phyloP scores from a whole-genome alignment of 345 rosid genomes.

The Eucalyptus sp. region DNA sequence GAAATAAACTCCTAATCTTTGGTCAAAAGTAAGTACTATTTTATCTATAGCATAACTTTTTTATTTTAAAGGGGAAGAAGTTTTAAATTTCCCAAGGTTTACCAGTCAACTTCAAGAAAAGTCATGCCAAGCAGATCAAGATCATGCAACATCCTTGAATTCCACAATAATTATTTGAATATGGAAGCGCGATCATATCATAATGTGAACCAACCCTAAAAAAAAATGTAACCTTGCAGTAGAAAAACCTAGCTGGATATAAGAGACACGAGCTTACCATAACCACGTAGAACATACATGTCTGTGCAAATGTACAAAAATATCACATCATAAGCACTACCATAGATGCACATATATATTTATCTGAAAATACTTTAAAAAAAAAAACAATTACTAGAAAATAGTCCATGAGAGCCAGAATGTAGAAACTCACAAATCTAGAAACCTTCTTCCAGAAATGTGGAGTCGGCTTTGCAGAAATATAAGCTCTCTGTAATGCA shows the following conservation, averaged over 20 bases:
- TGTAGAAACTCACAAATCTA: constrained; percentile 1
- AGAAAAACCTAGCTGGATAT: background rate
- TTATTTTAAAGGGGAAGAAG: background rate
- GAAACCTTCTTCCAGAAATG: constrained; percentile 18
- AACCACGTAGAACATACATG: background rate
- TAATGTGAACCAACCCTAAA: background rate
- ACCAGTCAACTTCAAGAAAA: background rate
- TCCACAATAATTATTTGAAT: background rate
- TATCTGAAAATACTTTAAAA: background rate
- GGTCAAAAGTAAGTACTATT: background rate
- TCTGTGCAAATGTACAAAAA: background rate
- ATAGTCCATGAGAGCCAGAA: background rate
- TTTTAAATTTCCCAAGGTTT: background rate
- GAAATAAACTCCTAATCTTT: background rate
- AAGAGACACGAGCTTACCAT: background rate
- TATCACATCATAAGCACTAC: background rate
- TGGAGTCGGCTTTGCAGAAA: constrained; percentile 29
- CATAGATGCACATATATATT: background rate
- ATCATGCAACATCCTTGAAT: background rate
- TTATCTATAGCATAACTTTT: background rate
- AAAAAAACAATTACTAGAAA: background rate
- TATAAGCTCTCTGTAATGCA: constrained; percentile 70
- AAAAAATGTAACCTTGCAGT: background rate
- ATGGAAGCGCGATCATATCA: background rate
- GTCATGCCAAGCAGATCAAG: background rate